Base-by-base conservation (phyloP, 2,329 filamentous ascomycete species). In the Fonsecaea monophora region DNA sequence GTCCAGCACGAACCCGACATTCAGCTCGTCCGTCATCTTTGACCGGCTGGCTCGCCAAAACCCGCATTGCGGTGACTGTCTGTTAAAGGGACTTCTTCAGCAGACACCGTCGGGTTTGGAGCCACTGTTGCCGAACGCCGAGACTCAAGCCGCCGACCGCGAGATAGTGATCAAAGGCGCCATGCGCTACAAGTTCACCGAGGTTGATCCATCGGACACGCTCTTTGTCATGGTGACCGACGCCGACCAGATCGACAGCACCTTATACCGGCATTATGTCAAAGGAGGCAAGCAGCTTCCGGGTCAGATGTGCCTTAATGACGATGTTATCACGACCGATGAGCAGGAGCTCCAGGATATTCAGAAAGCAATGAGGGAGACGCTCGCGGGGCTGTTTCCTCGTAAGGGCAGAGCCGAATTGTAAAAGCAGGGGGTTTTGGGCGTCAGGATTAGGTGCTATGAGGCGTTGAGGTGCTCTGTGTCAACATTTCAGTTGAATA, bases 171-270 rank as follows among this genome's bases (percentile, higher is more conserved):
- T 70, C 42, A 68, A 70, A 54, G 68, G 66, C 25, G 59, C 68
- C 18, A 64, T 70, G 66, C 63, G 64, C 8, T 70, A 70, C 42
- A 60, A 62, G n/a, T 68, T 66, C 34, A 60, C 59, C 25, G 55
- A 67, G 54, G 55, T 66, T 53, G 63, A 70, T 21, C 66, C 40
- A n/a, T n/a, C 66, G 12, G 64, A 70, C 37, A 66, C 62, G 18
- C 42, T 68, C 38, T 70, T 70, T 50, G 62, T 68, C 53, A 70
- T 70, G 68, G 61, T 70, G 38, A 70, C 66, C 15, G 68, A 70
- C 45, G 66, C 66, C 15, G 68, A 70, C 37, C 68, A 70, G 50
- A 61, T 68, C 34, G 66, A 68, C 53, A 68, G 53, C 42, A 63
- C 59, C 25, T 48, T 70, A 25, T 58, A 65, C 18, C 63, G 56